phyloP scores from a whole-genome alignment of 106 monocot species.

The Dioscorea zingiberensis region DNA sequence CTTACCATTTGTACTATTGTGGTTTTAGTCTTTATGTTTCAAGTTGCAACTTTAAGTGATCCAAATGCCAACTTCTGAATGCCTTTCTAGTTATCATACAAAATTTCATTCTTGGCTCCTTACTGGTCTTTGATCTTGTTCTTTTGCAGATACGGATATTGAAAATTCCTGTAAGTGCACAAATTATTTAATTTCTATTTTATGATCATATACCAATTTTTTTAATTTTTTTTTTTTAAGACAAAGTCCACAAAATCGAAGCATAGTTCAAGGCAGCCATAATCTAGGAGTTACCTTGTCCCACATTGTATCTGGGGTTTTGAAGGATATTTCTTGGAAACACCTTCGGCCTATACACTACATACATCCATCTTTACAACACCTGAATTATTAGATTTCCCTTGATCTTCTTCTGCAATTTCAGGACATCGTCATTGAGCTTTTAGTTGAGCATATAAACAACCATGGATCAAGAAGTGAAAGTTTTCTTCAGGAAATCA shows the following conservation, averaged over 20 bases:
- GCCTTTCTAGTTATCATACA: background rate
- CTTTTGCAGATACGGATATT: constrained; percentile 53
- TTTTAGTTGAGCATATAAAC: constrained; percentile 37
- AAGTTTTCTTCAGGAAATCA: constrained; percentile 25
- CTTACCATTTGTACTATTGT: background rate
- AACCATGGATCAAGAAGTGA: constrained; percentile 22
- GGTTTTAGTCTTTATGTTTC: background rate
- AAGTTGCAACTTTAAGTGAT: background rate
- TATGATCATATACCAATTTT: background rate
- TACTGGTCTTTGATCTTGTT: constrained; percentile 4
- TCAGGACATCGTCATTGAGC: constrained; percentile 45
- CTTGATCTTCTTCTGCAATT: constrained; percentile 1
- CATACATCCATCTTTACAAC: background rate
- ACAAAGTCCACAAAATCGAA: background rate
- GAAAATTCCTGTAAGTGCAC: constrained; percentile 41
- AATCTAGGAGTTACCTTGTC: background rate
- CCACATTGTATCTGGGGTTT: too few species aligned
- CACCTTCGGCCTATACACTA: background rate
- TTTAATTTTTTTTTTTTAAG: background rate
- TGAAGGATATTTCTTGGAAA: background rate
- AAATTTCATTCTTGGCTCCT: background rate
- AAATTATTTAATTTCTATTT: background rate
- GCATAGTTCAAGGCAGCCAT: background rate
- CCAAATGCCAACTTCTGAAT: background rate
- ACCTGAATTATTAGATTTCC: background rate